These are phyloP conservation scores for Wallacemonas sp. DNA, from an alignment of 208 protist genomes.

Conservation along the genomic window DNA sequence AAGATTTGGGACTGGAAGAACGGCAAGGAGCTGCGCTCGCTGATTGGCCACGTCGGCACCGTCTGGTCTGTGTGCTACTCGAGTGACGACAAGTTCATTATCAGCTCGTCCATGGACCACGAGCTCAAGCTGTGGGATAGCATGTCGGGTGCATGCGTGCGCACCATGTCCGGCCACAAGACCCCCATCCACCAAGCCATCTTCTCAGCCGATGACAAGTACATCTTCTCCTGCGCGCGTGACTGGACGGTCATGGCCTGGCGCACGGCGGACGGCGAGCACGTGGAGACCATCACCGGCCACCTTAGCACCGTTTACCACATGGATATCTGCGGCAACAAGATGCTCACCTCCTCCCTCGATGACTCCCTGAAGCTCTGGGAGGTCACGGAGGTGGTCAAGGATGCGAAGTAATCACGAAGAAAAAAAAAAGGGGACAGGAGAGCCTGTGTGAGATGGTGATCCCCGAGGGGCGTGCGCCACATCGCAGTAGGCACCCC, in stretches of 20 bases:
- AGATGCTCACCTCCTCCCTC: constrained; percentile 80
- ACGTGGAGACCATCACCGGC: constrained; percentile 72
- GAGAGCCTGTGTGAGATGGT: neutral
- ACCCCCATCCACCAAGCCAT: constrained; percentile 82
- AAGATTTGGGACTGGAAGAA: constrained; percentile 87
- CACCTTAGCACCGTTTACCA: constrained; percentile 90
- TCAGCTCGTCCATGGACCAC: constrained; percentile 86
- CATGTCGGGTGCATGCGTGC: constrained; percentile 47
- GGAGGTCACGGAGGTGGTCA: constrained; percentile 28
- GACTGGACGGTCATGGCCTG: constrained; percentile 87
- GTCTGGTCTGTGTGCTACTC: constrained; percentile 84
- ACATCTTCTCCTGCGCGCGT: constrained; percentile 84
- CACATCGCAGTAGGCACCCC: no score
- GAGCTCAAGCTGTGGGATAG: constrained; percentile 82
- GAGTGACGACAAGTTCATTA: constrained; percentile 64
- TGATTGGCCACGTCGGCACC: constrained; percentile 79
- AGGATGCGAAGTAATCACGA: no score
- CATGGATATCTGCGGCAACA: constrained; percentile 63
- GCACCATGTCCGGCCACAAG: constrained; percentile 69
- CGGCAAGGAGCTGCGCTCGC: constrained; percentile 55
- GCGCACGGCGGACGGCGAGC: constrained; percentile 62
- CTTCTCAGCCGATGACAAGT: constrained; percentile 79
- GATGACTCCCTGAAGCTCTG: constrained; percentile 89
- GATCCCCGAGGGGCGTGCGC: no score
- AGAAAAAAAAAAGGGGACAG: constrained; percentile 16